Percentiles rank a stretch among this genome's conserved stretches.
These are phyloP conservation scores for Ogataea nonfermentans DNA, from an alignment of 805 yeast species.

Conservation along the genomic window DNA sequence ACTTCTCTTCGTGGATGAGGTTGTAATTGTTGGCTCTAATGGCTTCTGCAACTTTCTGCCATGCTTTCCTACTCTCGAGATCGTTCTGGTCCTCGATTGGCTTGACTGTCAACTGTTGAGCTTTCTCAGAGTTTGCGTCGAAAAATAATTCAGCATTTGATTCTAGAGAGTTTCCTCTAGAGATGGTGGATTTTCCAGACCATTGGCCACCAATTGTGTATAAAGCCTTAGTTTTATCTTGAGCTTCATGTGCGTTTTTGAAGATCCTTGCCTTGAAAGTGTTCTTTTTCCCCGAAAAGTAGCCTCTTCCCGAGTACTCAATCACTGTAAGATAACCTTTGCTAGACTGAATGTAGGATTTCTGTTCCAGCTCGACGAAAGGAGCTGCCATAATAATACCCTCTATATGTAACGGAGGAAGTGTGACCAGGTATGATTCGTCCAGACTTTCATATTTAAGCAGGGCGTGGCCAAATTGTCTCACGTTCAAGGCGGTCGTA, in stretches of 20 bases:
- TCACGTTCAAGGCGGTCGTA: slow-evolving; percentile 73
- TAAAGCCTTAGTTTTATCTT: slow-evolving; percentile 59
- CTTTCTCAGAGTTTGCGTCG: slow-evolving; percentile 51
- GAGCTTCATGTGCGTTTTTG: slow-evolving; percentile 48
- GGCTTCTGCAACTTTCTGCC: slow-evolving; percentile 89
- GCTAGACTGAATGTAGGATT: slow-evolving; percentile 78
- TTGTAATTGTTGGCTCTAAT: slow-evolving; percentile 73
- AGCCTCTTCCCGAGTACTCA: slow-evolving; percentile 90
- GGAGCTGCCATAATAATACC: slow-evolving; percentile 91
- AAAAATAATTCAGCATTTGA: slow-evolving; percentile 55
- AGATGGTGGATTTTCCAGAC: slow-evolving; percentile 73
- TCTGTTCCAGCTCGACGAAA: slow-evolving; percentile 90
- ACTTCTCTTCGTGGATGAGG: slow-evolving; percentile 69
- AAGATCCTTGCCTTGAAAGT: slow-evolving; percentile 82
- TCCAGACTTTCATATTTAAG: slow-evolving; percentile 58
- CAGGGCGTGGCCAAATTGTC: slow-evolving; percentile 90
- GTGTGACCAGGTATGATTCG: slow-evolving; percentile 75
- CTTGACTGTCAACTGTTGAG: slow-evolving; percentile 66
- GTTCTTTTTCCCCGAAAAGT: slow-evolving; percentile 93
- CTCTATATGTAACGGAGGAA: slow-evolving; percentile 93
- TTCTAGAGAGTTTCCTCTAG: slow-evolving; percentile 50
- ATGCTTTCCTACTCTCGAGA: slow-evolving; percentile 84
- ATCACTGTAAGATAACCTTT: slow-evolving; percentile 70
- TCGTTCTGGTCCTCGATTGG: slow-evolving; percentile 78
- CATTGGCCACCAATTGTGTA: slow-evolving; percentile 89